Base-by-base conservation (phyloP, 73 alveolate species). In the Paramecium sexaurelia region DNA sequence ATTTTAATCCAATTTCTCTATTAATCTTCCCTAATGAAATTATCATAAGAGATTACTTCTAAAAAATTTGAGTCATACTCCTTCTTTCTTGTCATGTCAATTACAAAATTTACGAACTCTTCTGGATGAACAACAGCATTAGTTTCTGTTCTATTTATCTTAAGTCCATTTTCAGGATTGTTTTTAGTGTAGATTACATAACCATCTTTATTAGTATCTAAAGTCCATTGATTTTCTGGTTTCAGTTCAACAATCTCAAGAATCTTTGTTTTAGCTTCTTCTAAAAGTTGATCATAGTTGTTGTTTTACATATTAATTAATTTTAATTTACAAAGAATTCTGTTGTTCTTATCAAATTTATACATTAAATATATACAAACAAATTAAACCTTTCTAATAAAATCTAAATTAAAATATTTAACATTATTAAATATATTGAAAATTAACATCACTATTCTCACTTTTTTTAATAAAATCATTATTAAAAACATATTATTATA, bases 81-180 rank as follows among this genome's bases (percentile, higher is more conserved):
- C 27, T 36, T 41, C 24, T 36, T 75, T 39, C 73, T 33, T 1
- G 89, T 33, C 56, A 41, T 36, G 24, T 75, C 68, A 17, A 41
- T 9, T 55, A 75, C 69, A 10, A 75, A 75, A 26, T 6, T n/a
- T 0, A 39, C 13, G 10, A 75, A 75, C 29, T 20, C 27, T 5
- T 75, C 89, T 20, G 36, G 37, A 39, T 41, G 41, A 11, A 75
- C 69, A 0, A 1, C 22, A 17, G 89, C 89, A n/a, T 36, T 41
- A 29, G 69, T 39, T 75, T 75, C 89, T 26, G 69, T 36, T 17
- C 89, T 75, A 20, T 33, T 36, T 6, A 75, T 75, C 47, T 75
- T 75, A 2, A 75, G 37, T 10, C 89, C 89, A 75, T 75, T 75
- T 5, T 75, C 89, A 19, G 89, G 89, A 75, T 75, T 75, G 11